Base-by-base conservation (phyloP, 257 asterid species). In the Capsicum rhomboideum region DNA sequence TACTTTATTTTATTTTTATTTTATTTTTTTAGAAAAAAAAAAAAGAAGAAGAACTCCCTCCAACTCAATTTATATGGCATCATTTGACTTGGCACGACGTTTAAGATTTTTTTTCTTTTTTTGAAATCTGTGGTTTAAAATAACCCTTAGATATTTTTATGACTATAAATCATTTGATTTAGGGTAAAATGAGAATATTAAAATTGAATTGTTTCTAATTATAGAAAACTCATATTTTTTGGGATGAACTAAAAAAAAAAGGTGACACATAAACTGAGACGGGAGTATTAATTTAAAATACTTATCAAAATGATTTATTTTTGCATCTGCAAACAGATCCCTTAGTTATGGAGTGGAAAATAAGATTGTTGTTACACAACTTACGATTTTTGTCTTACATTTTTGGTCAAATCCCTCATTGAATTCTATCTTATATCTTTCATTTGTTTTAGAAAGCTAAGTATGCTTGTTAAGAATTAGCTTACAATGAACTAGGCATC, bases 1-100 rank as follows among this genome's bases (percentile, higher is more conserved):
- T 23, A 10, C 4, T 10, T 23, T 23, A 34, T 34, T 34, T 34
- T n/a, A n/a, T n/a, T n/a, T n/a, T n/a, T n/a, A n/a, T 34, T 34
- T 34, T 34, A 34, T 59, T n/a, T 56, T 4, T 1, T 10, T 40
- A 40, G 8, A 6, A 59, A 29, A 59, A 59, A 21, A 13, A 23
- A 21, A 0, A 58, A n/a, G 3, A 21, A 10, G 0, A 1, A 21
- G 0, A 0, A 59, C 7, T 12, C 14, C 20, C 1, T 1, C 28
- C 8, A 0, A 23, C 29, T 23, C 18, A 61, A 61, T 23, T 4
- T 61, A 61, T n/a, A n/a, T 12, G 20, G 2, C 10, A 2, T 1
- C 13, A 13, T 0, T 12, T 63, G 17, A 0, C 8, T 63, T 63
- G 17, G 0, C 10, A 23, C 8, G 16, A 0, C 2, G 4, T 26